These are phyloP conservation scores for Whalleya microplaca DNA, from an alignment of 2,329 filamentous ascomycete genomes.

Conservation along the genomic window DNA sequence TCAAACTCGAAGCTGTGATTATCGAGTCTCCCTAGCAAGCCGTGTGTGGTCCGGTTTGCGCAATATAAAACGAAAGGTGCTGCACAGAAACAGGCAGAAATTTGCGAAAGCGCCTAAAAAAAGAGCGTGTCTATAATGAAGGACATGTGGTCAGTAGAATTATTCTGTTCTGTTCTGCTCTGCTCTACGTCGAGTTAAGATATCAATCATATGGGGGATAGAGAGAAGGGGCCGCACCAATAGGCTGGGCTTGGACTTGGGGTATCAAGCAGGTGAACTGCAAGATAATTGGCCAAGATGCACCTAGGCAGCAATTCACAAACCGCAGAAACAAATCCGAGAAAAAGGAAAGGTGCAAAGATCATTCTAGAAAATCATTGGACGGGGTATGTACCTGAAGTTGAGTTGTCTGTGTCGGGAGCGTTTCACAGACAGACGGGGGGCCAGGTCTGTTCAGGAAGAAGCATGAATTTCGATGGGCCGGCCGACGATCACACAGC, in stretches of 20 bases:
- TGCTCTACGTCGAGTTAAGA: background rate
- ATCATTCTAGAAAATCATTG: slow-evolving; percentile 10
- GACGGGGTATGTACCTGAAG: slow-evolving; percentile 30
- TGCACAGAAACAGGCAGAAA: background rate
- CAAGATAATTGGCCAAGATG: slow-evolving; percentile 11
- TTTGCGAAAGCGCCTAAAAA: slow-evolving; percentile 5
- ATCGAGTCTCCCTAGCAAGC: background rate
- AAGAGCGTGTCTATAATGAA: background rate
- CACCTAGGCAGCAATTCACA: background rate
- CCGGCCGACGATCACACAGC: slow-evolving; percentile 31
- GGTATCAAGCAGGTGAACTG: slow-evolving; percentile 5
- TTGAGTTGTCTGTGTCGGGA: slow-evolving; percentile 29
- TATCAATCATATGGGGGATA: slow-evolving; percentile 6
- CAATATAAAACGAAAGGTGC: background rate
- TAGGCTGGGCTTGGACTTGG: slow-evolving; percentile 4
- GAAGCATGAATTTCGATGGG: slow-evolving; percentile 29
- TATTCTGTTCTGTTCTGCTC: background rate
- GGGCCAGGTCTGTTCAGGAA: slow-evolving; percentile 24
- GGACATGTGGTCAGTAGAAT: slow-evolving; percentile 7
- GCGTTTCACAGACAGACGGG: slow-evolving; percentile 33
- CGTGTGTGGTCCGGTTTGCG: background rate
- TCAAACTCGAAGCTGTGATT: slow-evolving; percentile 8
- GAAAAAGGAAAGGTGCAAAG: slow-evolving; percentile 11
- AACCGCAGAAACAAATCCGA: slow-evolving; percentile 9
- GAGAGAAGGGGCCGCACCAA: slow-evolving; percentile 15